phyloP scores from a whole-genome alignment of 441 rosid species.

The Croton laevigatus region DNA sequence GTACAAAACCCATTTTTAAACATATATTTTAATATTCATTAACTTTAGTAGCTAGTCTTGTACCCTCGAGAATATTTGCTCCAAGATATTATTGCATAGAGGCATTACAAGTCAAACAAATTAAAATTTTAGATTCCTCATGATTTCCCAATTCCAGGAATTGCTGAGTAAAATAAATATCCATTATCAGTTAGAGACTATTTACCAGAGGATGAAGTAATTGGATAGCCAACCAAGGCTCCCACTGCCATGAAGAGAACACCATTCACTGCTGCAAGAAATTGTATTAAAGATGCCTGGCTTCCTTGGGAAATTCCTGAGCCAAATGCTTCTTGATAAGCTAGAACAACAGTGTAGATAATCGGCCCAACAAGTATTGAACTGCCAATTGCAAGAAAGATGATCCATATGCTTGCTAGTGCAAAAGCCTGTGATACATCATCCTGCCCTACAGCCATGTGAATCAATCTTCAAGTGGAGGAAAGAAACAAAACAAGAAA shows the following conservation, averaged over 20 bases:
- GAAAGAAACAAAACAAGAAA: not conserved
- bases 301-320: conserved; percentile 37
- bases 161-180: conserved; percentile 13
- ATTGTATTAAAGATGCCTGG: conserved; percentile 46
- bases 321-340: conserved; percentile 51
- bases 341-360: conserved; percentile 51
- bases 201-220: conserved; percentile 81
- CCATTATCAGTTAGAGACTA: not conserved
- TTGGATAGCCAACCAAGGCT: conserved; percentile 62
- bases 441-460: conserved; percentile 93
- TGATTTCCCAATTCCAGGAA: not conserved
- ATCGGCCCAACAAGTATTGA: conserved; percentile 55
- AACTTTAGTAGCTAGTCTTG: too few relatives aligned
- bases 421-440: conserved; percentile 81
- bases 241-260: conserved; percentile 66
- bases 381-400: conserved; percentile 69
- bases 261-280: conserved; percentile 50
- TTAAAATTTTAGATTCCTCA: not conserved
- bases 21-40: too few relatives aligned
- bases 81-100: not conserved
- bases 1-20: too few relatives aligned
- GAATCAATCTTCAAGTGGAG: conserved; percentile 54
- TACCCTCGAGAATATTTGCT: not conserved
- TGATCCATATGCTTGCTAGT: conserved; percentile 80
- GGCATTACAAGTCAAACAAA: not conserved